Evolutionary conservation across 2,329 filamentous ascomycete species (phyloP).

Genomic region (Penicillium sclerotiorum): DNA sequence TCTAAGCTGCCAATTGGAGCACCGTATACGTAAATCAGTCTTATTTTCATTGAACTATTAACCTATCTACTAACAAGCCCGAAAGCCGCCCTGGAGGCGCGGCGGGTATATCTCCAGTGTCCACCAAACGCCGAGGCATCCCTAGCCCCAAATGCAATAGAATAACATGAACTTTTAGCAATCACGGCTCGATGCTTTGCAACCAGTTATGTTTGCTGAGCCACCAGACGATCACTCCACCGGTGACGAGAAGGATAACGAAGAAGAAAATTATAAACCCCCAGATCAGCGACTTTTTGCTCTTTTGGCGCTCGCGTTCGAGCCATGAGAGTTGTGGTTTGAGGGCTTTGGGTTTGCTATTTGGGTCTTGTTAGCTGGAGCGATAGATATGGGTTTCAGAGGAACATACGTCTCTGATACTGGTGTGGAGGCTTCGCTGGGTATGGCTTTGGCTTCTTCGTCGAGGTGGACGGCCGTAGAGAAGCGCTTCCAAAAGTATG

Average conservation of each 20-base stretch:
- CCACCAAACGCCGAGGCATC: not conserved
- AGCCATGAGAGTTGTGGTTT: slow-evolving; percentile 56
- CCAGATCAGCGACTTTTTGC: slow-evolving; percentile 51
- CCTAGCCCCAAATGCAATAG: not conserved
- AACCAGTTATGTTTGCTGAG: slow-evolving; percentile 40
- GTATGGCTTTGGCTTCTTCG: slow-evolving; percentile 45
- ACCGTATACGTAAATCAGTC: too few species aligned
- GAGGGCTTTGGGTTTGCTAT: too few species aligned
- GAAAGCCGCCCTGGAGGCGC: slow-evolving; percentile 22
- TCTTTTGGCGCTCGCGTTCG: slow-evolving; percentile 52
- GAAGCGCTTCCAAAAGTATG: slow-evolving; percentile 64
- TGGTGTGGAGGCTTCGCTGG: slow-evolving; percentile 1
- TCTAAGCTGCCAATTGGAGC: too few species aligned
- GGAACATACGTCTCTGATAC: slow-evolving; percentile 6
- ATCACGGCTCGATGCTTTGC: slow-evolving; percentile 16
- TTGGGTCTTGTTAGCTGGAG: slow-evolving; percentile 10
- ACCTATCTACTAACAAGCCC: slow-evolving; percentile 10
- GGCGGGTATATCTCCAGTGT: slow-evolving; percentile 26
- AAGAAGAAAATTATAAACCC: slow-evolving; percentile 36
- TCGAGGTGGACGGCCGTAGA: slow-evolving; percentile 60
- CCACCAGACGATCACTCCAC: slow-evolving; percentile 50
- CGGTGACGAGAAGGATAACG: slow-evolving; percentile 44
- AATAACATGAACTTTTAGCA: not conserved
- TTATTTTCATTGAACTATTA: slow-evolving; percentile 8
- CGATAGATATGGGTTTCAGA: not conserved